Conservation (phyloP, 139 green algal genomes). For the Micractinium sp. region DNA sequence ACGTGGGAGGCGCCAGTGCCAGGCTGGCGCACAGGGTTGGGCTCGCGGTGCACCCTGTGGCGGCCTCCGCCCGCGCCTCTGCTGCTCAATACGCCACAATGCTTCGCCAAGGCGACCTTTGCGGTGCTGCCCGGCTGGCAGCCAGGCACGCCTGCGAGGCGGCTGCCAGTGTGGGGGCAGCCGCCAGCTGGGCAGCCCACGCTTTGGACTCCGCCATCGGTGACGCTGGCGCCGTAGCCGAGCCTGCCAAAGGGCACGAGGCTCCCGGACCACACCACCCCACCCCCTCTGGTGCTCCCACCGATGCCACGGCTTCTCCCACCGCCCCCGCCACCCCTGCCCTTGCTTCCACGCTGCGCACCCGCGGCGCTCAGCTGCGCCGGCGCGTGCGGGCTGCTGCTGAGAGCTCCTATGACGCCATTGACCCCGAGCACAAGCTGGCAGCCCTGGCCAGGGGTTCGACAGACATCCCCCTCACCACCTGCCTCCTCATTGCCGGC, state of each 20-base stretch:
- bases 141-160: neutral
- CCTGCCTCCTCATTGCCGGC: no score
- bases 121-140: neutral
- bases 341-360: neutral
- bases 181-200: neutral
- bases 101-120: neutral
- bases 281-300: no score
- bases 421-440: neutral
- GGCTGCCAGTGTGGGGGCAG: neutral
- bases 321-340: neutral
- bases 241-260: no score
- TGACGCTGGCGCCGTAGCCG: no score
- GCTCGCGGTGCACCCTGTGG: neutral
- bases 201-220: neutral
- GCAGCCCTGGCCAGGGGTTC: neutral
- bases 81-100: neutral
- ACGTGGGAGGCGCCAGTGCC: neutral
- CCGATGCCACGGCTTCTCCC: neutral
- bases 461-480: neutral
- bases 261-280: no score
- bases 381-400: neutral
- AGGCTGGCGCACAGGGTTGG: neutral
- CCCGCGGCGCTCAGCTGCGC: neutral
- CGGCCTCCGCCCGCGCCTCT: neutral
- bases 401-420: neutral